Evolutionary conservation across 2,329 filamentous ascomycete species (phyloP).

Genomic region (Gaeumannomyces tritici): DNA sequence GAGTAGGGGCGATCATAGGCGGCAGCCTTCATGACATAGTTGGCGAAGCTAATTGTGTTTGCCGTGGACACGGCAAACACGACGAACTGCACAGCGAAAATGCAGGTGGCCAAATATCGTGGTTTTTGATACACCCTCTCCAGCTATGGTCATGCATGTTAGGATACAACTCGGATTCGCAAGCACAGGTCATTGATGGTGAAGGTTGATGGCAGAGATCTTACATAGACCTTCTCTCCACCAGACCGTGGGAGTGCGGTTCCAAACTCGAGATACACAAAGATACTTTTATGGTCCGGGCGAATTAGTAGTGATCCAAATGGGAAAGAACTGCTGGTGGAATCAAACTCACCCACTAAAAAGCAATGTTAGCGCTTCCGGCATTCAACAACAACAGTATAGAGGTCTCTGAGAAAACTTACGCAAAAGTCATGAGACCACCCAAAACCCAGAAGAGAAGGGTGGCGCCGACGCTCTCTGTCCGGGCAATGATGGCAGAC

Average conservation of each 20-base stretch:
- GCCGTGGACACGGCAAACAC: conserved; percentile 24
- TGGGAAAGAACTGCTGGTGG: too few species aligned
- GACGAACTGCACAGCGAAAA: conserved; percentile 25
- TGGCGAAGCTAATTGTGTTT: conserved; percentile 22
- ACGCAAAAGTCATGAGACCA: conserved; percentile 33
- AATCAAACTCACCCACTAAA: conserved; percentile 12
- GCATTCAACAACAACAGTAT: background rate
- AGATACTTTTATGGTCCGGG: conserved; percentile 9
- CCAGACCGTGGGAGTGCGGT: conserved; percentile 33
- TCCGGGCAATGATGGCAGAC: conserved; percentile 29
- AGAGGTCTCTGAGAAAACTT: conserved; percentile 19
- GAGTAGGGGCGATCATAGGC: conserved; percentile 1
- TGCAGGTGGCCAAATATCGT: conserved; percentile 22
- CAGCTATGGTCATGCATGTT: conserved; percentile 7
- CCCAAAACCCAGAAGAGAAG: conserved; percentile 39
- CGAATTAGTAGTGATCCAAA: too few species aligned
- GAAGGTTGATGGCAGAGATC: conserved; percentile 9
- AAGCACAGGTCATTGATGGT: background rate
- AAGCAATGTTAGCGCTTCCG: conserved; percentile 4
- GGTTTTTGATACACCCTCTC: conserved; percentile 23
- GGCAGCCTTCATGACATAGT: conserved; percentile 20
- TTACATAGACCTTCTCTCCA: conserved; percentile 31
- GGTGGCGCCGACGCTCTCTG: conserved; percentile 33
- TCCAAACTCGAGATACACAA: conserved; percentile 38
- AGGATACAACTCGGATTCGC: too few species aligned